Evolutionary conservation across 306 rosid species (phyloP).

Genomic region (Prosopis cineraria): DNA sequence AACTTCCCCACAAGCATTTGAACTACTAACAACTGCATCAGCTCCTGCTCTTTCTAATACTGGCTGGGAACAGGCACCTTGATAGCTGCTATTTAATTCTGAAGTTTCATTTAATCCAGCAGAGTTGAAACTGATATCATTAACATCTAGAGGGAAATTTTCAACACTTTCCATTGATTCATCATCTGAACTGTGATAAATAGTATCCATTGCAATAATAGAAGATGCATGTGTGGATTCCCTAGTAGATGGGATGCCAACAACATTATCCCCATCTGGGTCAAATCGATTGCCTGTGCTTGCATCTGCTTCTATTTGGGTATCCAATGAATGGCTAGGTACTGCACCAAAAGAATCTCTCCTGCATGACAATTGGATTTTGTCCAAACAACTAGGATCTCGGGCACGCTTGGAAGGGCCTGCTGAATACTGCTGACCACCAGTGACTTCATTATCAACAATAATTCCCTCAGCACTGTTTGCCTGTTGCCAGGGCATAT

Average conservation of each 20-base stretch:
- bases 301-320: conserved; percentile 46
- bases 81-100: conserved; percentile 83
- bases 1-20: conserved; percentile 93
- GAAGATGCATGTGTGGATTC: conserved; percentile 95
- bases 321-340: conserved; percentile 73
- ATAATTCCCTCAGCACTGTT: conserved; percentile 85
- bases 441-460: conserved; percentile 76
- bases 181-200: conserved; percentile 65
- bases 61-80: conserved; percentile 69
- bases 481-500: conserved; percentile 56
- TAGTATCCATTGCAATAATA: conserved; percentile 86
- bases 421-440: conserved; percentile 63
- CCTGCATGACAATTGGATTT: conserved; percentile 55
- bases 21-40: conserved; percentile 90
- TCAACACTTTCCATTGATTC: conserved; percentile 99
- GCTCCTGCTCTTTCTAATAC: conserved; percentile 68
- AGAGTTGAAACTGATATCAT: conserved; percentile 76
- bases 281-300: conserved; percentile 41
- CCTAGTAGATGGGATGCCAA: conserved; percentile 62
- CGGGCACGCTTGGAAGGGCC: conserved; percentile 84
- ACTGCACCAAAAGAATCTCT: conserved; percentile 69
- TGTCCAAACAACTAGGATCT: conserved; percentile 56
- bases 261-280: conserved; percentile 60
- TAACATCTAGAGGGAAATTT: conserved; percentile 69
- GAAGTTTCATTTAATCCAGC: conserved; percentile 91